Base-by-base conservation (phyloP, 2,329 filamentous ascomycete genomes). In the Aspergillus brunneoviolaceus region DNA sequence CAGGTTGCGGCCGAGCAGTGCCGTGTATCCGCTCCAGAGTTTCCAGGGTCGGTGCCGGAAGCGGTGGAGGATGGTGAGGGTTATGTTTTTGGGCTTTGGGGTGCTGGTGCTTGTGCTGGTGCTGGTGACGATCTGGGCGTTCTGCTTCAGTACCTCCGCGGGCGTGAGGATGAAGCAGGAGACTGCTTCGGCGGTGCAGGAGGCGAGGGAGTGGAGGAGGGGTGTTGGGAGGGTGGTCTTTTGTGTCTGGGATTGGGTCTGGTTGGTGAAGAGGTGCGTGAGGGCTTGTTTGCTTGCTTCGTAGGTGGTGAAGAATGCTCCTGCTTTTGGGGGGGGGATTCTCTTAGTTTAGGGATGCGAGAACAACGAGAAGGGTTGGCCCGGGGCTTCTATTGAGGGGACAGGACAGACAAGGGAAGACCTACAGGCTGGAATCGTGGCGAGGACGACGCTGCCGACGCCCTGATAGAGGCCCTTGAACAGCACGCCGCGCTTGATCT, bases 101-200 rank as follows among this genome's bases (percentile, higher is more conserved):
- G 52, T 49, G 12, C 25, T 57, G 50, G 11, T 65, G 58, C 49
- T 69, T 21, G 80, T 80, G 0, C 23, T 4, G 62, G 53, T 65
- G 59, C 49, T 69, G 23, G 80, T 80, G 0, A 95, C 81, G 84
- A 96, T 92, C 75, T 96, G 92, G 0, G 93, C 92, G 75, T 96
- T 96, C 73, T 96, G 92, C 78, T 97, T 96, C 64, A 96, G 85
- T 7, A 96, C 91, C 74, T 96, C 92, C 14, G 92, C 91, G 0
- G 92, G 93, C 0, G 92, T 94, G 39, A 96, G 84, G 62, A 96
- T 90, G 21, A 92, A 82, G 72, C 93, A 96, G 5, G 91, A 93
- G 3, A 92, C 90, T 66, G 92, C 84, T 76, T 97, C 93, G 1
- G 89, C 93, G 16, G 86, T 77, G 2, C 87, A 88, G 1, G 91